Conservation (phyloP, 75 land plant genomes). For the Sequoiadendron giganteum region DNA sequence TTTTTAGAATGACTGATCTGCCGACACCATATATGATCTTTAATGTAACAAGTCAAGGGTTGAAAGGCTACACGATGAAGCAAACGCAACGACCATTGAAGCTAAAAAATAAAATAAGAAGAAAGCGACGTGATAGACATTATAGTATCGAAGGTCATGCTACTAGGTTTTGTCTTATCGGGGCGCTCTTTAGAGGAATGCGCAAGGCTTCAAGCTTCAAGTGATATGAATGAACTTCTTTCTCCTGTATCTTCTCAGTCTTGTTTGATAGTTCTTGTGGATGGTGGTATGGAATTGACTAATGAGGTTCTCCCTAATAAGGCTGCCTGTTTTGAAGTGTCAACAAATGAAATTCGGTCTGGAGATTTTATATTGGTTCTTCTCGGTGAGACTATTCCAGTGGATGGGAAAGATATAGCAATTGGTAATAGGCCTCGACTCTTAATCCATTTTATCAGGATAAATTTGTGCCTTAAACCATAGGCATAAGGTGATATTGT, state of each 20-base stretch:
- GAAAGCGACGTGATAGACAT: too few relatives aligned
- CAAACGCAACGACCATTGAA: too few relatives aligned
- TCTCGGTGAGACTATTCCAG: slow-evolving; percentile 94
- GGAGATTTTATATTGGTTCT: slow-evolving; percentile 90
- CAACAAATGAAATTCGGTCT: slow-evolving; percentile 81
- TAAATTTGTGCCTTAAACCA: not conserved
- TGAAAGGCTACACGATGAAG: too few relatives aligned
- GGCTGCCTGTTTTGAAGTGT: slow-evolving; percentile 66
- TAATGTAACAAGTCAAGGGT: too few relatives aligned
- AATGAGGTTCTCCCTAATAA: slow-evolving; percentile 36
- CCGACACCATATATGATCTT: too few relatives aligned
- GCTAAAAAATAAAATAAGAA: too few relatives aligned
- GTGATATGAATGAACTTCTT: slow-evolving; percentile 95
- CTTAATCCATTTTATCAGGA: not conserved
- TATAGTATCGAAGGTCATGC: too few relatives aligned
- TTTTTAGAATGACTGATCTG: too few relatives aligned
- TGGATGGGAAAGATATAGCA: slow-evolving; percentile 44
- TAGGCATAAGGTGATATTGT: not conserved
- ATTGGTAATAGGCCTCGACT: slow-evolving; percentile 3
- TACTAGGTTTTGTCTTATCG: slow-evolving; percentile 89
- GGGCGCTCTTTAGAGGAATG: slow-evolving; percentile 90
- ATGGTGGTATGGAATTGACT: slow-evolving; percentile 23
- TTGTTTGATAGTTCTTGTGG: slow-evolving; percentile 60
- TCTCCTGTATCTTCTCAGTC: slow-evolving; percentile 87
- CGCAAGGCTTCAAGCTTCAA: slow-evolving; percentile 86